These are phyloP conservation scores for Simplicillium aogashimaense DNA, from an alignment of 2,329 filamentous ascomycete genomes.

Conservation along the genomic window DNA sequence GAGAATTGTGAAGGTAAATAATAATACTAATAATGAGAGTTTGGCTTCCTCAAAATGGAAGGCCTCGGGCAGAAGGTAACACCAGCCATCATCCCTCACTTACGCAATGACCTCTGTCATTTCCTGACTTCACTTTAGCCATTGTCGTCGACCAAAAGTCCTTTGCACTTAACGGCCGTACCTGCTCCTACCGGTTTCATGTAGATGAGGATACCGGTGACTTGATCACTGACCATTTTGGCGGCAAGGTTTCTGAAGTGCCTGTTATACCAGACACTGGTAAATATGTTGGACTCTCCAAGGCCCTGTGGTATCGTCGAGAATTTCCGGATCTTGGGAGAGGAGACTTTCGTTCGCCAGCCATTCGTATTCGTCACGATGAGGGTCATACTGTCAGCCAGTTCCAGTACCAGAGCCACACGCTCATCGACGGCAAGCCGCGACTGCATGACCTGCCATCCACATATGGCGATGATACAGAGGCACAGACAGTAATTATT, in stretches of 20 bases:
- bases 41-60: too few species aligned
- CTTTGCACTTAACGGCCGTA: slow-evolving; percentile 45
- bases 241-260: slow-evolving; percentile 41
- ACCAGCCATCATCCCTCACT: too few species aligned
- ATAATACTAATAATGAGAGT: too few species aligned
- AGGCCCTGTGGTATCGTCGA: slow-evolving; percentile 29
- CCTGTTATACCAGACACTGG: slow-evolving; percentile 21
- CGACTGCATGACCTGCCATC: slow-evolving; percentile 44
- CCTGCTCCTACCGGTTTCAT: slow-evolving; percentile 54
- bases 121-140: slow-evolving; percentile 21
- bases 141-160: slow-evolving; percentile 41
- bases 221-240: slow-evolving; percentile 51
- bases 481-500: slow-evolving; percentile 49
- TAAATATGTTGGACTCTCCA: slow-evolving; percentile 27
- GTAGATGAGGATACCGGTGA: slow-evolving; percentile 45
- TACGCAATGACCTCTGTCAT: too few species aligned
- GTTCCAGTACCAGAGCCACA: slow-evolving; percentile 47
- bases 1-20: too few species aligned
- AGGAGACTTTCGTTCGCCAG: slow-evolving; percentile 53
- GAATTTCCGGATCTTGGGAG: slow-evolving; percentile 56
- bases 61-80: too few species aligned
- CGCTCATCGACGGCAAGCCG: slow-evolving; percentile 45
- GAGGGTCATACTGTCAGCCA: slow-evolving; percentile 48
- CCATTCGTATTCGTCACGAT: slow-evolving; percentile 48
- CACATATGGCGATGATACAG: slow-evolving; percentile 43